phyloP scores from a whole-genome alignment of 116 monocot species.

The Cymodocea nodosa region DNA sequence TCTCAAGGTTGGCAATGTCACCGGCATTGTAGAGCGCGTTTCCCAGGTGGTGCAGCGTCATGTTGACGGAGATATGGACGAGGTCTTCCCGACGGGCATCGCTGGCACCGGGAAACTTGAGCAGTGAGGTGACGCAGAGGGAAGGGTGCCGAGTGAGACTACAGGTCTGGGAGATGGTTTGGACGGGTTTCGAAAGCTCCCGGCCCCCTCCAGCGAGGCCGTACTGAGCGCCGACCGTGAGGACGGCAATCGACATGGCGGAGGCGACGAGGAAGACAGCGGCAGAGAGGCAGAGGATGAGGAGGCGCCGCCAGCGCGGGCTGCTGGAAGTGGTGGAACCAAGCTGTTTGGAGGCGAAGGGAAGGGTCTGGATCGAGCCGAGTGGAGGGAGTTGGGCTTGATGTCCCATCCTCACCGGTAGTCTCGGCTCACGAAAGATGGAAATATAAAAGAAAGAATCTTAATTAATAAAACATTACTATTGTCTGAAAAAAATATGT shows the following conservation, averaged over 20 bases:
- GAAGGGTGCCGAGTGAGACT: conserved; percentile 37
- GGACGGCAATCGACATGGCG: conserved; percentile 13
- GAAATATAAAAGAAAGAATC: no score
- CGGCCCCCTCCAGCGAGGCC: background rate
- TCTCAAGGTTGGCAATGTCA: conserved; percentile 27
- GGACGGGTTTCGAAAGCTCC: conserved; percentile 21
- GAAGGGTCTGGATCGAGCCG: conserved; percentile 9
- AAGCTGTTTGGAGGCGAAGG: background rate
- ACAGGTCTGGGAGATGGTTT: conserved; percentile 55
- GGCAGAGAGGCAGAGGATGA: conserved; percentile 12
- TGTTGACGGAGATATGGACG: conserved; percentile 68
- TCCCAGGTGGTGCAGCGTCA: conserved; percentile 50
- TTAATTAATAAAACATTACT: no score
- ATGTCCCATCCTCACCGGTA: background rate
- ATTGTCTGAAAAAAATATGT: no score
- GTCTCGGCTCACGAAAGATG: background rate
- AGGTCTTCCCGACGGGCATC: conserved; percentile 42
- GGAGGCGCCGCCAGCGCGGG: conserved; percentile 1
- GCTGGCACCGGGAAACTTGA: conserved; percentile 58
- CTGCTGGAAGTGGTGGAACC: background rate
- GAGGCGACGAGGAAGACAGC: conserved; percentile 22
- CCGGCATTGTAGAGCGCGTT: conserved; percentile 47
- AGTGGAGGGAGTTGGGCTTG: conserved; percentile 5
- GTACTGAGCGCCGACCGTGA: conserved; percentile 12
- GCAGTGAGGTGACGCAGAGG: conserved; percentile 46